These are phyloP conservation scores for Chrysochromulina parva DNA, from an alignment of 78 protist genomes.

Conservation along the genomic window DNA sequence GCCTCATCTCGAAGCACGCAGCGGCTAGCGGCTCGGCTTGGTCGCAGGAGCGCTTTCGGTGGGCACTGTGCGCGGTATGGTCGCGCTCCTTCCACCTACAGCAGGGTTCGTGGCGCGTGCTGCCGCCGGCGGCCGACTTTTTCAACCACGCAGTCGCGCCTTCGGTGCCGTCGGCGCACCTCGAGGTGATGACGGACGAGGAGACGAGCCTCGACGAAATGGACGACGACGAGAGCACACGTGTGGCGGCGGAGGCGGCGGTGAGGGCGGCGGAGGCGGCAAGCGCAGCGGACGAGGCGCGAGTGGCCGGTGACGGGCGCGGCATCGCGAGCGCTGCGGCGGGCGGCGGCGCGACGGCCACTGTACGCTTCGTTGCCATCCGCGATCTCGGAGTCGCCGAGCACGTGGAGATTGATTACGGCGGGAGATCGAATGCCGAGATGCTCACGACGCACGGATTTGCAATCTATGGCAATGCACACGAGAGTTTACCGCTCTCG, in stretches of 20 bases:
- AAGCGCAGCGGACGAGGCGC: not conserved
- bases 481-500: not conserved
- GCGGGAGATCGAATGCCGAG: not conserved
- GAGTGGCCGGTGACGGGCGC: not conserved
- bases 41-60: not conserved
- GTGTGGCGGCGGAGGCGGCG: not conserved
- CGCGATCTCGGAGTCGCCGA: not conserved
- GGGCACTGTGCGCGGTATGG: constrained; percentile 7
- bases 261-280: no score
- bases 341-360: not conserved
- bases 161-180: no score
- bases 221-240: not conserved
- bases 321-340: not conserved
- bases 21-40: not conserved
- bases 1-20: not conserved
- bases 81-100: not conserved
- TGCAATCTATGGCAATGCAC: not conserved
- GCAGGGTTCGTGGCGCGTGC: not conserved
- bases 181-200: no score
- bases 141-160: not conserved
- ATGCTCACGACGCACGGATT: not conserved
- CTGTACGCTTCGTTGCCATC: no score
- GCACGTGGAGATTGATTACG: not conserved
- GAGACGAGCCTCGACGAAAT: no score
- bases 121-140: not conserved